Percentiles rank a stretch among this genome's conserved stretches.
phyloP scores from a whole-genome alignment of 768 basidiomycete genomes.

The Guyanaporus albipodus region DNA sequence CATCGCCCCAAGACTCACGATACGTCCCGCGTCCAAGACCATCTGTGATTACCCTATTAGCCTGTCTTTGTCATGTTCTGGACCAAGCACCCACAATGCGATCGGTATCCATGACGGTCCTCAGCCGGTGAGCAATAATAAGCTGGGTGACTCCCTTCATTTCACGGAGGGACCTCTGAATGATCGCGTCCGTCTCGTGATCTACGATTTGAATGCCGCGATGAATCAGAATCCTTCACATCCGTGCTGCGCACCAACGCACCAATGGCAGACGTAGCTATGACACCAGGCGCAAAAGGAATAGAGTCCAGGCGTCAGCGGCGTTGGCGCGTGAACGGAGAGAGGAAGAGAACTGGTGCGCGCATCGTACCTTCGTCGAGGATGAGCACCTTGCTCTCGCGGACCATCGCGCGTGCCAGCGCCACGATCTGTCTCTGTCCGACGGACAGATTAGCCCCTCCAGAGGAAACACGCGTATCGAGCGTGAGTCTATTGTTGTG shows the following conservation, averaged over 20 bases:
- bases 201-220: too few relatives aligned
- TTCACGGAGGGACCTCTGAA: slow-evolving; percentile 6
- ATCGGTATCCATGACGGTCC: slow-evolving; percentile 10
- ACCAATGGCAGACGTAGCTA: slow-evolving; percentile 14
- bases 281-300: too few relatives aligned
- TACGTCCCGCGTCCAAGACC: slow-evolving; percentile 8
- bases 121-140: slow-evolving; percentile 8
- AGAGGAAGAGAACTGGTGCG: too few relatives aligned
- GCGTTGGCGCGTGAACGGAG: too few relatives aligned
- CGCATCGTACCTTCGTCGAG: slow-evolving; percentile 37
- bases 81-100: slow-evolving; percentile 1
- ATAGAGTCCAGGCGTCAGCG: background rate
- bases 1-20: background rate
- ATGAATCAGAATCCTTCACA: too few relatives aligned
- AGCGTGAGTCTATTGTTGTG: slow-evolving; percentile 36
- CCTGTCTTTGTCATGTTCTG: too few relatives aligned
- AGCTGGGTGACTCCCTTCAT: slow-evolving; percentile 7
- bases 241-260: too few relatives aligned
- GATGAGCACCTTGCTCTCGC: slow-evolving; percentile 42
- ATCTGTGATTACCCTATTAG: background rate
- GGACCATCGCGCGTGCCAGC: slow-evolving; percentile 38
- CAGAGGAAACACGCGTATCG: slow-evolving; percentile 41
- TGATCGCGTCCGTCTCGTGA: slow-evolving; percentile 6
- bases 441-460: slow-evolving; percentile 35
- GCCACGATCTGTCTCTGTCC: slow-evolving; percentile 50